Evolutionary conservation across 129 eudicot genomes (phyloP), one percentile per base, ranked within the genome.

Genomic region (Saussurea involucrata): DNA sequence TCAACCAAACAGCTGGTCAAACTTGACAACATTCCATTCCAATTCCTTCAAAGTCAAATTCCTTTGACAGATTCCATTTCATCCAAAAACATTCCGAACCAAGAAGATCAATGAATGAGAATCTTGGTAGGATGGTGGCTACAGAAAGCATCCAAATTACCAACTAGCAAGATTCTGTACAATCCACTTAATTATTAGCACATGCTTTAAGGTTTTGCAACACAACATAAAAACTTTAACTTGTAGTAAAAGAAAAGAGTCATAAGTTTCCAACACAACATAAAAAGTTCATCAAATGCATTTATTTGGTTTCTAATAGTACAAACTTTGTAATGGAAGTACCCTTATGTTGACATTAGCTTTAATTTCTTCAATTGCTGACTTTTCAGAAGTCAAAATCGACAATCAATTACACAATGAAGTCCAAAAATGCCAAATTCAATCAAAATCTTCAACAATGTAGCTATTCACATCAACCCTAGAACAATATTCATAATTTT

Each of bases 361-460:
- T 57, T 15, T n/a, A 22, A 21, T 46, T 68, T 65, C 57, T 68
- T 10, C 53, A 66, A 9, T 29, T 40, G 55, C 31, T 46, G 73
- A 76, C 73, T 11, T 76, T 63, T 17, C 55, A n/a, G 29, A 60
- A 68, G 21, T 34, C 32, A 36, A 36, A 36, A 37, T 75, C 63
- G 0, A 53, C 20, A 49, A 24, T 42, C 34, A 44, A 71, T 37
- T 13, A 42, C 61, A 40, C 61, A 10, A 70, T n/a, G 4, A 71
- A 15, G 25, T 68, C 53, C 70, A 8, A 34, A 68, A 68, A 33
- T 8, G 8, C 49, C 63, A 61, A 74, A 40, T 25, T 70, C 36
- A 78, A 70, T 70, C 63, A 34, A 69, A 60, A 55, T 6, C 58
- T 66, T 24, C 74, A 33, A 5, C 60, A 71, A 10, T 29, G n/a